Evolutionary conservation across 164 flowering plant genomes (phyloP).

Genomic region (Vitis rotundifolia): DNA sequence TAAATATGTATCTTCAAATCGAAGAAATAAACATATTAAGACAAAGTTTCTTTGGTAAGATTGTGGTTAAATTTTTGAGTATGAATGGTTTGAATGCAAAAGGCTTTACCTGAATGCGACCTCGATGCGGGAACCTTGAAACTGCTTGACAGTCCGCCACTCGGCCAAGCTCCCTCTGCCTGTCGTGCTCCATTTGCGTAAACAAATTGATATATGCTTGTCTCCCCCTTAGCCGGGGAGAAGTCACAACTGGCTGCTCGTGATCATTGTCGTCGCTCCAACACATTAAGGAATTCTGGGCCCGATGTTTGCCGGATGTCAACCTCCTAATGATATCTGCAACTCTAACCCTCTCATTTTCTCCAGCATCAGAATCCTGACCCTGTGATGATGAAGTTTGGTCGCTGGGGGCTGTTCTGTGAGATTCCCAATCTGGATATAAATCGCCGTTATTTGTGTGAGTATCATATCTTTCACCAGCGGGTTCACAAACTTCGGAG

Average conservation of each 20-base stretch:
- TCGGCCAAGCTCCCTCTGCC: slow-evolving; percentile 51
- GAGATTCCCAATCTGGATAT: slow-evolving; percentile 40
- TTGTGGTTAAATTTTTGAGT: too few relatives aligned
- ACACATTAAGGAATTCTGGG: slow-evolving; percentile 17
- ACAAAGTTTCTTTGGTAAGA: too few relatives aligned
- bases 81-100: too few relatives aligned
- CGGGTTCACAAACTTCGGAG: slow-evolving; percentile 28
- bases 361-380: slow-evolving; percentile 31
- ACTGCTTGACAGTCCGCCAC: slow-evolving; percentile 55
- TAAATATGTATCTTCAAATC: not conserved
- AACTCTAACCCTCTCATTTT: slow-evolving; percentile 54
- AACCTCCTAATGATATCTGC: slow-evolving; percentile 63
- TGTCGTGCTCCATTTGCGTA: slow-evolving; percentile 55
- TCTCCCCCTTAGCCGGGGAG: slow-evolving; percentile 65
- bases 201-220: slow-evolving; percentile 61
- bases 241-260: slow-evolving; percentile 16
- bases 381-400: slow-evolving; percentile 12
- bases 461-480: slow-evolving; percentile 18
- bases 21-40: too few relatives aligned
- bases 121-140: slow-evolving; percentile 65
- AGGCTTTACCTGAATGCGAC: slow-evolving; percentile 70
- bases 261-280: slow-evolving; percentile 31
- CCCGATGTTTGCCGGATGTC: slow-evolving; percentile 13
- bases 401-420: slow-evolving; percentile 15
- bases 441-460: slow-evolving; percentile 16